A percentile compares a stretch with the other conserved stretches of the same genome.
phyloP scores from a whole-genome alignment of 192 early-diverging fungal species.

The Coemansia guatemalensis region DNA sequence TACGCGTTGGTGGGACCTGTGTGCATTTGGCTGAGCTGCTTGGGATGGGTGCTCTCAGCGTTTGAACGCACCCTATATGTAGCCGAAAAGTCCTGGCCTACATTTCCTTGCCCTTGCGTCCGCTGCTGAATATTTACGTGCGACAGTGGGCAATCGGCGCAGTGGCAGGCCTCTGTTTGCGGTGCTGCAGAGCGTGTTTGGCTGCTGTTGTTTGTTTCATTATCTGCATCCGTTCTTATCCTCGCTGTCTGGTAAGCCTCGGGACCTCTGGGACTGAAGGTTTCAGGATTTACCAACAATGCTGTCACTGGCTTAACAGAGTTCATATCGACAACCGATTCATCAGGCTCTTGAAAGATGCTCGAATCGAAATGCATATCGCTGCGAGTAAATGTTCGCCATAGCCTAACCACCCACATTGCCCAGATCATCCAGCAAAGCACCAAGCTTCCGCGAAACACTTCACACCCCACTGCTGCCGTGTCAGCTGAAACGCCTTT shows the following conservation, averaged over 20 bases:
- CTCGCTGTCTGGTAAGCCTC: not conserved
- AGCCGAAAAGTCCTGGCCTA: not conserved
- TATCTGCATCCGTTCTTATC: not conserved
- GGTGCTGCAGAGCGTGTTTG: not conserved
- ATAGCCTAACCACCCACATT: slow-evolving; percentile 31
- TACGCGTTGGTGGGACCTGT: not conserved
- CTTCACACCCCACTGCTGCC: slow-evolving; percentile 30
- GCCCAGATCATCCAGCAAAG: slow-evolving; percentile 44
- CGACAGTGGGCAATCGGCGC: slow-evolving; percentile 15
- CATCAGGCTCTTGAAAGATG: slow-evolving; percentile 33
- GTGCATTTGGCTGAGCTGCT: not conserved
- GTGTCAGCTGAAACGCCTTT: not conserved
- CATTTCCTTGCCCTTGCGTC: not conserved
- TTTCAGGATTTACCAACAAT: slow-evolving; percentile 21
- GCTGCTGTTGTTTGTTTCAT: not conserved
- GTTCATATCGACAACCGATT: slow-evolving; percentile 19
- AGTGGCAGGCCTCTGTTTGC: slow-evolving; percentile 2
- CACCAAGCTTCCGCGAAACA: slow-evolving; percentile 34
- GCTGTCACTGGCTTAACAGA: slow-evolving; percentile 6
- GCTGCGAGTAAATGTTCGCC: slow-evolving; percentile 38
- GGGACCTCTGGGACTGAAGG: slow-evolving; percentile 31
- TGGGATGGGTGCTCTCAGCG: not conserved
- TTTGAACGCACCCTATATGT: slow-evolving; percentile 1
- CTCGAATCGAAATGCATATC: slow-evolving; percentile 46
- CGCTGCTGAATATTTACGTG: not conserved